These are phyloP conservation scores for Macroventuria anomochaeta DNA, from an alignment of 2,329 filamentous ascomycete genomes.

Conservation along the genomic window DNA sequence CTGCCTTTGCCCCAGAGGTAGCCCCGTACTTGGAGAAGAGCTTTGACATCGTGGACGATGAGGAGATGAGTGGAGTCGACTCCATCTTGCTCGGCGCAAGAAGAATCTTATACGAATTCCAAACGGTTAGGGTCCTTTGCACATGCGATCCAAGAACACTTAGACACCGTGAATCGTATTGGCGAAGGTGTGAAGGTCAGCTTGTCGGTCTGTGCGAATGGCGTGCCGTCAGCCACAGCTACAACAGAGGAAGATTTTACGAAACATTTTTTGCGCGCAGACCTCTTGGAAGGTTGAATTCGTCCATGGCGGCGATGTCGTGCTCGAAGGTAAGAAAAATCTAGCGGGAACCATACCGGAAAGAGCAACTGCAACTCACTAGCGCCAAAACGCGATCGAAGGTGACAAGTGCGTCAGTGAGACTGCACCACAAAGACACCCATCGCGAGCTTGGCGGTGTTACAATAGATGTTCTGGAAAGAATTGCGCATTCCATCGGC, in stretches of 20 bases:
- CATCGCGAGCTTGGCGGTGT: conserved; percentile 8
- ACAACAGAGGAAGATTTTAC: conserved; percentile 12
- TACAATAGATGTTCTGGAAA: conserved; percentile 2
- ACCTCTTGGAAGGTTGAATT: conserved; percentile 8
- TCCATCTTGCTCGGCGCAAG: conserved; percentile 7
- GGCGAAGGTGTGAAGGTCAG: conserved; percentile 1
- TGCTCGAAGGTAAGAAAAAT: conserved; percentile 12
- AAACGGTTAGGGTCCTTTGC: conserved; percentile 3
- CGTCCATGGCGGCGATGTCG: conserved; percentile 16
- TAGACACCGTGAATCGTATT: conserved; percentile 5
- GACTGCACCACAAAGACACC: conserved; percentile 10
- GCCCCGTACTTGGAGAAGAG: conserved; percentile 22
- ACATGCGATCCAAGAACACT: conserved; percentile 9
- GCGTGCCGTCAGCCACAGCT: conserved; percentile 11
- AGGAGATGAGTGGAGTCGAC: conserved; percentile 17
- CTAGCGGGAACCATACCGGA: conserved; percentile 4
- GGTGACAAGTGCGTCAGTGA: not conserved
- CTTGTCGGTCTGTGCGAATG: conserved; percentile 10
- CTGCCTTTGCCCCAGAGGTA: conserved; percentile 11
- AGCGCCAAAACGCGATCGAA: conserved; percentile 14
- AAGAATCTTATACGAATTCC: conserved; percentile 9
- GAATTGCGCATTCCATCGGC: conserved; percentile 7
- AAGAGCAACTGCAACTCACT: conserved; percentile 4
- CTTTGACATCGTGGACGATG: conserved; percentile 22
- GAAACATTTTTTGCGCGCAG: conserved; percentile 15